phyloP scores from a whole-genome alignment of 306 rosid genomes.

The Inga laurina region DNA sequence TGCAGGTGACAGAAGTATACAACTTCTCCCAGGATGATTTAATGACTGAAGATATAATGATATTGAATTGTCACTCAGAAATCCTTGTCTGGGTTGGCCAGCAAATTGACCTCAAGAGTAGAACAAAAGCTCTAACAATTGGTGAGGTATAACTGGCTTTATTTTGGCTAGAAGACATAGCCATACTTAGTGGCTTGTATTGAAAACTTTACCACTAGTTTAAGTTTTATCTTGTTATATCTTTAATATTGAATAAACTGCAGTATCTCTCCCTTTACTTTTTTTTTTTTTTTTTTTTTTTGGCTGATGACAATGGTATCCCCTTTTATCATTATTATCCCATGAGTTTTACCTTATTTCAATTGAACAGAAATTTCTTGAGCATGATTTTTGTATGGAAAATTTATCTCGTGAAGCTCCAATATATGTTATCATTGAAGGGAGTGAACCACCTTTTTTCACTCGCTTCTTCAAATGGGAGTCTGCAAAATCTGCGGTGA shows the following conservation, averaged over 20 bases:
- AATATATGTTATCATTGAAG: constrained; percentile 78
- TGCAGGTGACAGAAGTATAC: constrained; percentile 86
- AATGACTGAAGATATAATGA: constrained; percentile 93
- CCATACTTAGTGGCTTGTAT: constrained; percentile 18
- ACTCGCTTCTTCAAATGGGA: constrained; percentile 98
- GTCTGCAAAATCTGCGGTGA: constrained; percentile 79
- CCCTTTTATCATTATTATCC: constrained; percentile 3
- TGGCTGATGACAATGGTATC: background rate
- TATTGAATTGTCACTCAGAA: constrained; percentile 82
- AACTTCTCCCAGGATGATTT: constrained; percentile 96
- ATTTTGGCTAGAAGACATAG: constrained; percentile 33
- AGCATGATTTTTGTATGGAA: constrained; percentile 83
- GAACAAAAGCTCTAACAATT: constrained; percentile 69
- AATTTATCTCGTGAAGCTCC: constrained; percentile 73
- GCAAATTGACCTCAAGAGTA: constrained; percentile 69
- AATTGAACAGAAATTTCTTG: constrained; percentile 79
- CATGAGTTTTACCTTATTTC: constrained; percentile 32
- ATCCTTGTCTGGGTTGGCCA: constrained; percentile 97
- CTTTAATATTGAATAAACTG: constrained; percentile 20
- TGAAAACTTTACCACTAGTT: constrained; percentile 1
- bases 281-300: no score
- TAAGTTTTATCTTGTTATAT: background rate
- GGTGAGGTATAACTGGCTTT: constrained; percentile 80
- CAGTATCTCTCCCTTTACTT: background rate
- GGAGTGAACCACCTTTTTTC: constrained; percentile 94